phyloP scores from a whole-genome alignment of 164 flowering plant species.

The Berberis vulgaris region DNA sequence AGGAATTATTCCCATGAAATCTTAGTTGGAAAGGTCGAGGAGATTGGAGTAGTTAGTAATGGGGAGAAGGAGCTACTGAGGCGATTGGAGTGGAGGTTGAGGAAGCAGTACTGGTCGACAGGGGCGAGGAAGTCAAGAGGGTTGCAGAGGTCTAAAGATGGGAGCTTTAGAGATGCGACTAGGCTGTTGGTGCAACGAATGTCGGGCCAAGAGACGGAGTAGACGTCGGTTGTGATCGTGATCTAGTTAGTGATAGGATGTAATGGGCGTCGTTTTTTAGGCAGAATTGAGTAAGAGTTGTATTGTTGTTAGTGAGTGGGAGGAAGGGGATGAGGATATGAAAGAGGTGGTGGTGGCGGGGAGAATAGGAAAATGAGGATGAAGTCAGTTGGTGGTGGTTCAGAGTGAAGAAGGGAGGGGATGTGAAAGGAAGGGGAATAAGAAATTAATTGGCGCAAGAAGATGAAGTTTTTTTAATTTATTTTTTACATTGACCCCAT shows the following conservation, averaged over 20 bases:
- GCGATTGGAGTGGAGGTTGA: conserved; percentile 78
- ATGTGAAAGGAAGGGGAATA: neutral
- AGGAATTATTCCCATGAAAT: conserved; percentile 79
- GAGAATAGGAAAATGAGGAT: conserved; percentile 4
- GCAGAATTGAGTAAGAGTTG: conserved; percentile 57
- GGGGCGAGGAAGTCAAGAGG: conserved; percentile 49
- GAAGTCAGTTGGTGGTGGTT: neutral
- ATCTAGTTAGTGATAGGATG: conserved; percentile 71
- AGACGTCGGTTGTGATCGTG: conserved; percentile 38
- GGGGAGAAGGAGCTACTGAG: conserved; percentile 62
- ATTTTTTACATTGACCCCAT: too few relatives aligned
- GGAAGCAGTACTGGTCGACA: conserved; percentile 67
- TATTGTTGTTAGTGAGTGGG: conserved; percentile 40
- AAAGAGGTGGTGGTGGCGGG: conserved; percentile 15
- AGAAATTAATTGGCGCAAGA: too few relatives aligned
- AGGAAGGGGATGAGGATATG: conserved; percentile 12
- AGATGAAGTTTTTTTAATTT: too few relatives aligned
- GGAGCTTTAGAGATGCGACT: conserved; percentile 53
- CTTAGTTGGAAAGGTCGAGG: conserved; percentile 68
- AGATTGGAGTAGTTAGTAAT: conserved; percentile 50
- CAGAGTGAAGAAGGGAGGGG: neutral
- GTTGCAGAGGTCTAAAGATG: conserved; percentile 65
- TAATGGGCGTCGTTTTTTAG: conserved; percentile 67
- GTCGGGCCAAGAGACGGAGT: conserved; percentile 57
- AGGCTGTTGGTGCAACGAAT: conserved; percentile 47